Percentiles rank a stretch among this genome's conserved stretches.
These are phyloP conservation scores for Staphylotrichum longicolle DNA, from an alignment of 495 filamentous ascomycete species.

Conservation along the genomic window DNA sequence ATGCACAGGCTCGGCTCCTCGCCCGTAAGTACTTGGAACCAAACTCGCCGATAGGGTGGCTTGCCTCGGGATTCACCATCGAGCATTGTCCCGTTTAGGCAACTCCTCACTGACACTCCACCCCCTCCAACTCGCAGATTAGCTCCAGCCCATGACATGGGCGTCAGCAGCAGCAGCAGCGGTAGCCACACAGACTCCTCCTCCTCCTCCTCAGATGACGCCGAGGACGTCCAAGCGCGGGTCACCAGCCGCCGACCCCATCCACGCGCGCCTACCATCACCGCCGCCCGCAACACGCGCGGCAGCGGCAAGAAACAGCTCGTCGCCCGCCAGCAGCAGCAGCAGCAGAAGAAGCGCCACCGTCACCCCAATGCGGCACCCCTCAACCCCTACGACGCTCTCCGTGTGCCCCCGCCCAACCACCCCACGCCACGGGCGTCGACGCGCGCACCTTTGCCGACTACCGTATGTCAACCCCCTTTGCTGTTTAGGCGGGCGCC, in stretches of 20 bases:
- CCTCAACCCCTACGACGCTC: background rate
- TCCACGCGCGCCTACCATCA: too few relatives aligned
- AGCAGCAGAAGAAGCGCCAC: background rate
- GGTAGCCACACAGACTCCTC: background rate
- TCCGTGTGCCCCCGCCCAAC: background rate
- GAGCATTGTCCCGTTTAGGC: constrained; percentile 3
- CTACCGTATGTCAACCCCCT: background rate
- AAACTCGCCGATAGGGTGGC: background rate
- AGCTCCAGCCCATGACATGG: background rate
- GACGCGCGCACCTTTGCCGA: constrained; percentile 3
- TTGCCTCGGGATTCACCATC: background rate
- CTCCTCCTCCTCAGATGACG: too few relatives aligned
- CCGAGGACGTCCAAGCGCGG: too few relatives aligned
- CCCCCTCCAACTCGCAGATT: background rate
- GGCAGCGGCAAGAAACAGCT: too few relatives aligned
- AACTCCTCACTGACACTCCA: background rate
- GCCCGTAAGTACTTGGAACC: background rate
- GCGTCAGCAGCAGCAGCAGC: background rate
- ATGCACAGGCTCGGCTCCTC: background rate
- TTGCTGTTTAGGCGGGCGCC: too few relatives aligned
- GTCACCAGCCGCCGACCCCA: too few relatives aligned
- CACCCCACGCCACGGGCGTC: constrained; percentile 8
- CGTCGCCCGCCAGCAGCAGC: background rate
- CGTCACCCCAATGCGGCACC: background rate
- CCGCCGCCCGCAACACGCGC: too few relatives aligned